Conservation (phyloP, 805 yeast species). For the Metschnikowia kunwiensis region DNA sequence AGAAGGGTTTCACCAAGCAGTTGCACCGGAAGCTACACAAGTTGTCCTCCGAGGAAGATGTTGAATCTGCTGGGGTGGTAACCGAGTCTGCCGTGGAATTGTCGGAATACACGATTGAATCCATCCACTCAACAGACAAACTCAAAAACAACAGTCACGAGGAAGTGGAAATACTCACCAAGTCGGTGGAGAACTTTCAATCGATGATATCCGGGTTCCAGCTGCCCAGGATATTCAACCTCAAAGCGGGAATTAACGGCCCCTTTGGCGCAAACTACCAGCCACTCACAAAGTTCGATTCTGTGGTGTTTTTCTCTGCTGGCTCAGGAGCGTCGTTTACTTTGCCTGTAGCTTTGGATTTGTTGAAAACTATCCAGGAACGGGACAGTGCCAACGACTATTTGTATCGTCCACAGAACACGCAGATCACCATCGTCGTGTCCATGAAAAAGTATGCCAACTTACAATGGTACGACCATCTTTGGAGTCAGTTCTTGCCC, state of each 20-base stretch:
- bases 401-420: slow-evolving; percentile 29
- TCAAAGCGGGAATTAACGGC: slow-evolving; percentile 42
- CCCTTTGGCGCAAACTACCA: slow-evolving; percentile 47
- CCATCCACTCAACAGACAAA: slow-evolving; percentile 4
- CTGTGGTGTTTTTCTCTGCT: slow-evolving; percentile 36
- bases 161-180: slow-evolving; percentile 1
- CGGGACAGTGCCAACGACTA: slow-evolving; percentile 30
- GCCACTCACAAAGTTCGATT: slow-evolving; percentile 41
- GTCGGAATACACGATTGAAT: not conserved
- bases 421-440: slow-evolving; percentile 34
- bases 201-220: slow-evolving; percentile 5
- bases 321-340: slow-evolving; percentile 49
- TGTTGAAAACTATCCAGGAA: slow-evolving; percentile 27
- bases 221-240: slow-evolving; percentile 13
- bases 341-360: slow-evolving; percentile 44
- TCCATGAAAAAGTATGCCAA: slow-evolving; percentile 24
- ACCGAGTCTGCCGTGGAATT: not conserved
- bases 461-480: slow-evolving; percentile 36
- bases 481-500: slow-evolving; percentile 28
- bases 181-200: slow-evolving; percentile 7
- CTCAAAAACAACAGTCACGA: not conserved
- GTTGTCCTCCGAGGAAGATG: slow-evolving; percentile 15
- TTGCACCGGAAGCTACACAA: slow-evolving; percentile 28
- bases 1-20: slow-evolving; percentile 43
- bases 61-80: slow-evolving; percentile 1